Evolutionary conservation across 768 basidiomycete genomes (phyloP), one percentile per base, ranked within the genome.

Genomic region (Ramaria sp.): DNA sequence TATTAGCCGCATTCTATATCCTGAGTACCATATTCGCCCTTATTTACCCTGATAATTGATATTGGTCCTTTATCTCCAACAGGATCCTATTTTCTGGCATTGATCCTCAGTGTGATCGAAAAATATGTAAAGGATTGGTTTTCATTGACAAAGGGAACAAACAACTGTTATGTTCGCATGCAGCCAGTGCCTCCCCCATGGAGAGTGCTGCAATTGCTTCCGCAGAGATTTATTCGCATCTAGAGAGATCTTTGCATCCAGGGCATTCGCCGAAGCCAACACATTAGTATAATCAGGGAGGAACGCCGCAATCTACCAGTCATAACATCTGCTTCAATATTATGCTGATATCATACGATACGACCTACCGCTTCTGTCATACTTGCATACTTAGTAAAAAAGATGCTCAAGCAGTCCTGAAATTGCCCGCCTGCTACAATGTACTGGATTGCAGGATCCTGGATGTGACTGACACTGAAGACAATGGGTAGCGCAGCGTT

Each of bases 371-470:
- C 67, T 33, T 56, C 61, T 17, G 56, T 51, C 0, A 64, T 62
- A 13, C 64, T 59, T 1, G 65, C 59, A 62, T 65, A 67, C 37
- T 64, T 51, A 17, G 63, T 68, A 64, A 63, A 68, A 62, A 68
- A 72, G 63, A 64, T 69, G 38, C 62, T 31, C 59, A 65, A 67
- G 37, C 71, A 52, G 59, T 62, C 53, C 60, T 72, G 70, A 11
- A 63, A 37, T n/a, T 60, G 64, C 33, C 66, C 68, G 45, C 66
- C 64, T 31, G 65, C 65, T 27, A 66, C 59, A 59, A 72, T 70
- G 57, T 73, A 73, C 59, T 69, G 58, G 22, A 71, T 59, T 2
- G 68, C 68, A 6, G 72, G 72, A 53, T 72, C 72, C n/a, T 70
- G 65, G 20, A 66, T 67, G 52, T 70, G 70, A 17, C 72, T 71